These are phyloP conservation scores for Trichoderma polysporum DNA, from an alignment of 2,329 filamentous ascomycete genomes.

Conservation along the genomic window DNA sequence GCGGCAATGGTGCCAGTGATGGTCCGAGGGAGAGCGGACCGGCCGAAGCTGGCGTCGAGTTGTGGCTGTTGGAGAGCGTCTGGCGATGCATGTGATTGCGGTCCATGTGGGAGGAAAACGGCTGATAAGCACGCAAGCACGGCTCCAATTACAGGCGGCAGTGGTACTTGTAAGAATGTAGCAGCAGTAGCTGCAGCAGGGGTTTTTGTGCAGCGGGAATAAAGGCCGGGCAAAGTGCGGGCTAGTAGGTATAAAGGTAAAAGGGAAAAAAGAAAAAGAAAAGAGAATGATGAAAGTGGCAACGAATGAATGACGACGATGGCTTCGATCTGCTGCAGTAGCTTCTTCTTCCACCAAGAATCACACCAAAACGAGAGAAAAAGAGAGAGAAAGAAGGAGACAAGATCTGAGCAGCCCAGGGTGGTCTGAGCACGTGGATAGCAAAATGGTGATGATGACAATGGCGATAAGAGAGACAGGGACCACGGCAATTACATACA, in stretches of 20 bases:
- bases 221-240: not conserved
- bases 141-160: not conserved
- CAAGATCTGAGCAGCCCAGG: not conserved
- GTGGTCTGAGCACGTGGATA: conserved; percentile 18
- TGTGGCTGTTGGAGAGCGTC: conserved; percentile 13
- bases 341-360: not conserved
- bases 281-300: not conserved
- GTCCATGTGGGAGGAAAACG: conserved; percentile 9
- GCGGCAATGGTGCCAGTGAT: not conserved
- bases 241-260: not conserved
- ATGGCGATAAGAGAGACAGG: conserved; percentile 5
- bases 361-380: not conserved
- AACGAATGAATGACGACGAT: not conserved
- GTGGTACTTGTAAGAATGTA: not conserved
- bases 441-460: not conserved
- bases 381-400: not conserved
- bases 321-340: not conserved
- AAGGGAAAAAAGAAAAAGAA: not conserved
- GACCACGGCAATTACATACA: not conserved
- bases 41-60: conserved; percentile 4
- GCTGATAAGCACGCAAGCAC: conserved; percentile 14
- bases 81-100: conserved; percentile 30
- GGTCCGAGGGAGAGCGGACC: conserved; percentile 11
- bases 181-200: not conserved
- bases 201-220: not conserved